Evolutionary conservation across 179 eudicot species (phyloP).

Genomic region (Sideroxylon spinosum): DNA sequence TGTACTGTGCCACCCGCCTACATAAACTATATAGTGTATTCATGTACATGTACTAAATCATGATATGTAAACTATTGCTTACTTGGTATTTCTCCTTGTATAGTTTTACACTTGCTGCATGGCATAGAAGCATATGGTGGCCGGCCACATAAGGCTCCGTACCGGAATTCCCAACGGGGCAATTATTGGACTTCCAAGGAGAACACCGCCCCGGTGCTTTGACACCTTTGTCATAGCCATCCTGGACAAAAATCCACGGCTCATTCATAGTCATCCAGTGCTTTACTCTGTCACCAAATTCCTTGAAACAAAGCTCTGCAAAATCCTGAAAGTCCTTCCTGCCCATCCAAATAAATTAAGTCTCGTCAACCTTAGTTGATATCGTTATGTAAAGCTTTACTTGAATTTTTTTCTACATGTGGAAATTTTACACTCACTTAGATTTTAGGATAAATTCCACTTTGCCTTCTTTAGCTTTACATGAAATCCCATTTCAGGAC

Average conservation of each 20-base stretch:
- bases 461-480: neutral
- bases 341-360: neutral
- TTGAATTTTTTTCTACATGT: neutral
- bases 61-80: neutral
- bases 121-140: slow-evolving; percentile 40
- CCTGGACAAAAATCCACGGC: slow-evolving; percentile 23
- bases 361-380: neutral
- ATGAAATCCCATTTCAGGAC: no score
- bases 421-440: neutral
- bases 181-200: slow-evolving; percentile 22
- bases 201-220: slow-evolving; percentile 41
- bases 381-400: neutral
- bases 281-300: slow-evolving; percentile 45
- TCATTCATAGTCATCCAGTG: slow-evolving; percentile 49
- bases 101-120: slow-evolving; percentile 29
- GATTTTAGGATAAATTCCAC: neutral
- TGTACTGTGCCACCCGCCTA: no score
- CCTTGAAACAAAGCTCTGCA: slow-evolving; percentile 39
- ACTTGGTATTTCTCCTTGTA: slow-evolving; percentile 41
- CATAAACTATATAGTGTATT: no score
- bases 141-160: slow-evolving; percentile 37
- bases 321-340: slow-evolving; percentile 42
- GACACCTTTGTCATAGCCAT: slow-evolving; percentile 27
- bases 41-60: neutral
- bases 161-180: slow-evolving; percentile 35